Evolutionary conservation across 2,329 filamentous ascomycete genomes (phyloP), one percentile per base, ranked within the genome.

Genomic region (Cladobotryum mycophilum): DNA sequence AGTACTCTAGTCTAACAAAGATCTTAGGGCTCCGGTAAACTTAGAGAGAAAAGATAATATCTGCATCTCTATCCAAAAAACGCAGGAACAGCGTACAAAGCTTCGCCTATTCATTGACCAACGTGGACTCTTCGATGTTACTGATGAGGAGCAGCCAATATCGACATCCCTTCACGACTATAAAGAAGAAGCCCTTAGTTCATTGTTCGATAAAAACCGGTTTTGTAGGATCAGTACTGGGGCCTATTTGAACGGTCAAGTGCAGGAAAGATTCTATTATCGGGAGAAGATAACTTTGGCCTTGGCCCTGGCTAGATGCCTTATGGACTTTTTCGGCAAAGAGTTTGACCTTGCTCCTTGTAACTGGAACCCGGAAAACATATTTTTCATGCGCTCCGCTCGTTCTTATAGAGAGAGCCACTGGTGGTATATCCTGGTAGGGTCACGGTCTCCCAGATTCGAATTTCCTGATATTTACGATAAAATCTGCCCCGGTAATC

Each of bases 291-390:
- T 46, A 33, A 35, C 50, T 4, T 6, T 52, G 14, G 50, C 50
- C 2, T 36, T 52, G 15, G 41, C 47, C 7, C 25, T 52, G 11
- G 47, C 50, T 2, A 45, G 47, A 30, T 52, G 47, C 15, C 35
- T 52, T 4, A 49, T 52, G 50, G 47, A 35, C 1, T 52, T 52
- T 22, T 52, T 52, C 8, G 50, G 49, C 9, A 44, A 49, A 15
- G 43, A n/a, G 18, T 30, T 52, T 30, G 47, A 52, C 22, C 47
- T 42, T 45, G 47, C 50, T n/a, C 37, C 14, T 14, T 49, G 47
- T 11, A 45, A 43, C 4, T 52, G 50, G 50, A 45, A 44, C 4
- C 22, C 50, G 0, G n/a, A 52, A 36, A 52, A 35, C 1, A 46
- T 52, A 45, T 52, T 49, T 5, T 45, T 49, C 17, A 42, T 49